Conservation (phyloP, 345 rosid species). For the Citrus cavaleriei region DNA sequence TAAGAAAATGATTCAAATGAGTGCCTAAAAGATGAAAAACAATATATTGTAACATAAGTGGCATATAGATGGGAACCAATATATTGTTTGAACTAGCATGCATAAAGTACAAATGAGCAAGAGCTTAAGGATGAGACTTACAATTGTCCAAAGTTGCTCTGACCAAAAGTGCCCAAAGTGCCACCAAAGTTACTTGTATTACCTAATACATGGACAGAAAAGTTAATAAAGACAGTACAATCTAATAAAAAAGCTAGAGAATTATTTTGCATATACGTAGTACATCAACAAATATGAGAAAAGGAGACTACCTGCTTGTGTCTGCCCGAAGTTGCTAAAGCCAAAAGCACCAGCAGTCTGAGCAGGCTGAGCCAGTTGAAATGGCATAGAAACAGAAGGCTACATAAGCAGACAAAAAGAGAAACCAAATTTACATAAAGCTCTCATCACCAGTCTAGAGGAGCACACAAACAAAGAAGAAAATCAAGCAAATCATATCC, state of each 20-base stretch:
- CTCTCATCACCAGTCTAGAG: background rate
- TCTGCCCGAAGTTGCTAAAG: conserved; percentile 52
- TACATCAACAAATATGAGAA: background rate
- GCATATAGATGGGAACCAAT: background rate
- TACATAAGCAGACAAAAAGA: conserved; percentile 19
- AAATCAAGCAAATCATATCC: background rate
- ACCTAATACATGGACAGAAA: conserved; percentile 28
- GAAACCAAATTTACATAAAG: conserved; percentile 6
- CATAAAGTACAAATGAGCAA: background rate
- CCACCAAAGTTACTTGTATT: conserved; percentile 40
- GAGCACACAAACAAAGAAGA: background rate
- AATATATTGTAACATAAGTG: background rate
- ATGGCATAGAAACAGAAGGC: conserved; percentile 41
- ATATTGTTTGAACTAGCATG: background rate
- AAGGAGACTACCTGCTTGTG: conserved; percentile 45
- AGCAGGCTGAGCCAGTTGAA: conserved; percentile 52
- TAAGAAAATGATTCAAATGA: background rate
- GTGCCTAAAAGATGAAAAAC: background rate
- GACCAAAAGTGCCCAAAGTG: conserved; percentile 49
- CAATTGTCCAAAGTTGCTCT: conserved; percentile 45
- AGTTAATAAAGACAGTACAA: conserved; percentile 7
- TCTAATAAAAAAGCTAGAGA: conserved; percentile 6
- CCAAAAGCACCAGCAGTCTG: conserved; percentile 43
- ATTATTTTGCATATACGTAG: background rate
- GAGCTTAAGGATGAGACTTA: conserved; percentile 28